phyloP scores from a whole-genome alignment of 345 rosid genomes.

The Eucalyptus regnans region DNA sequence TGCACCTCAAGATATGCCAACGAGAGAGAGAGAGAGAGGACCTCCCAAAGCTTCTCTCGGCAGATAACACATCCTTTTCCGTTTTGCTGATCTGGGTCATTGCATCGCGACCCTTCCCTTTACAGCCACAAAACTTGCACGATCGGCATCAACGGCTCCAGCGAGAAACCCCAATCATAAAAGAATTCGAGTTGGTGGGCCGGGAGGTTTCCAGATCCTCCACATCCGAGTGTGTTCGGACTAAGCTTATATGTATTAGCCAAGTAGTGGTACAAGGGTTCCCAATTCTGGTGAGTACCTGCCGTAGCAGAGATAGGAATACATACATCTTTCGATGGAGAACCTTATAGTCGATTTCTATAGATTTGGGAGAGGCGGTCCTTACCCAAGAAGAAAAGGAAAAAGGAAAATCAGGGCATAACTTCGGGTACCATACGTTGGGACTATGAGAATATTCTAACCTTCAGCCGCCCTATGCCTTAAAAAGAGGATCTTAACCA shows the following conservation, averaged over 20 bases:
- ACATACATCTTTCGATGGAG: neutral
- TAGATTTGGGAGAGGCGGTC: neutral
- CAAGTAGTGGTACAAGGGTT: too few relatives aligned
- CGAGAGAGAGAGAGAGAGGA: neutral
- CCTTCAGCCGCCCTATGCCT: neutral
- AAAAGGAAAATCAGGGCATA: neutral
- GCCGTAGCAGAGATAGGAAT: too few relatives aligned
- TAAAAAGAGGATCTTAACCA: neutral
- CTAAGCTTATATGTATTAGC: too few relatives aligned
- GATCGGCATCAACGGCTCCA: neutral
- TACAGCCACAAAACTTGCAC: neutral
- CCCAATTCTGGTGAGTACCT: too few relatives aligned
- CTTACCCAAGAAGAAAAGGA: neutral
- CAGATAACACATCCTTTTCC: neutral
- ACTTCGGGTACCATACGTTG: neutral
- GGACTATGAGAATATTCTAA: neutral
- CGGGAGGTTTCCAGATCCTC: neutral
- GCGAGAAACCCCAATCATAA: neutral
- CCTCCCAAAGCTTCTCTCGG: neutral
- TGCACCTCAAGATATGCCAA: neutral
- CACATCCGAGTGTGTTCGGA: neutral
- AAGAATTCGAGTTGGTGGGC: neutral
- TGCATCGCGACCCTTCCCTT: neutral
- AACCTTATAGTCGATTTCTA: neutral
- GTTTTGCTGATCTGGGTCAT: neutral